Evolutionary conservation across 2,329 filamentous ascomycete species (phyloP).

Genomic region (Ophiostoma quercus): DNA sequence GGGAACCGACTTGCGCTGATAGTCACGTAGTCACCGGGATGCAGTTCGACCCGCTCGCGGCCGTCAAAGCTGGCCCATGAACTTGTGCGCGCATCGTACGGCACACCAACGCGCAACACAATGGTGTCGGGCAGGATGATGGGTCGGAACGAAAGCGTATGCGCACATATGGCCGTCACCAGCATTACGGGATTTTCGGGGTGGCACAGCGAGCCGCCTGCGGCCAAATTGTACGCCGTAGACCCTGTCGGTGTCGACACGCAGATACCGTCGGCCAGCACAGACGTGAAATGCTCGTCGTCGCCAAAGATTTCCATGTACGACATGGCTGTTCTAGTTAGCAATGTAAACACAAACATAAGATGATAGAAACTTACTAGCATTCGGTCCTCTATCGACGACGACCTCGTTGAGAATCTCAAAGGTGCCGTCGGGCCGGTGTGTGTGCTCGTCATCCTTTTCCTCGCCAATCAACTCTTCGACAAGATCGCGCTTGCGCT

Average conservation of each 20-base stretch:
- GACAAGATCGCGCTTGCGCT: slow-evolving; percentile 58
- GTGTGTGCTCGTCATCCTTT: slow-evolving; percentile 75
- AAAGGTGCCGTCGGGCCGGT: slow-evolving; percentile 74
- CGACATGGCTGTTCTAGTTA: slow-evolving; percentile 67
- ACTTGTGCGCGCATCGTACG: slow-evolving; percentile 80
- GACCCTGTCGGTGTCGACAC: slow-evolving; percentile 92
- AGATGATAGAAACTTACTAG: background rate
- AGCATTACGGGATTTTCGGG: slow-evolving; percentile 96
- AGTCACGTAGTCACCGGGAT: slow-evolving; percentile 76
- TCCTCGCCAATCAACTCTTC: slow-evolving; percentile 88
- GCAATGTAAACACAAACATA: background rate
- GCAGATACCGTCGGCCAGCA: slow-evolving; percentile 88
- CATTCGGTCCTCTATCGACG: slow-evolving; percentile 86
- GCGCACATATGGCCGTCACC: slow-evolving; percentile 87
- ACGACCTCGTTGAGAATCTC: slow-evolving; percentile 98
- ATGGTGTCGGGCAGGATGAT: slow-evolving; percentile 96
- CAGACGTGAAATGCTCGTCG: slow-evolving; percentile 89
- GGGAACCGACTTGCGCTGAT: slow-evolving; percentile 72
- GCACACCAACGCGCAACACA: slow-evolving; percentile 86
- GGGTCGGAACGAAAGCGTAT: slow-evolving; percentile 92
- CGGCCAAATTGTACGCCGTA: slow-evolving; percentile 92
- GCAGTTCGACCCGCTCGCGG: slow-evolving; percentile 74
- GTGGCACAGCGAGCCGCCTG: slow-evolving; percentile 90
- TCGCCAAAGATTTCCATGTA: slow-evolving; percentile 89
- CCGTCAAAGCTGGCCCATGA: slow-evolving; percentile 99